Evolutionary conservation across 495 filamentous ascomycete species (phyloP), one percentile per base, ranked within the genome.

Genomic region (Aspergillus ostianus): DNA sequence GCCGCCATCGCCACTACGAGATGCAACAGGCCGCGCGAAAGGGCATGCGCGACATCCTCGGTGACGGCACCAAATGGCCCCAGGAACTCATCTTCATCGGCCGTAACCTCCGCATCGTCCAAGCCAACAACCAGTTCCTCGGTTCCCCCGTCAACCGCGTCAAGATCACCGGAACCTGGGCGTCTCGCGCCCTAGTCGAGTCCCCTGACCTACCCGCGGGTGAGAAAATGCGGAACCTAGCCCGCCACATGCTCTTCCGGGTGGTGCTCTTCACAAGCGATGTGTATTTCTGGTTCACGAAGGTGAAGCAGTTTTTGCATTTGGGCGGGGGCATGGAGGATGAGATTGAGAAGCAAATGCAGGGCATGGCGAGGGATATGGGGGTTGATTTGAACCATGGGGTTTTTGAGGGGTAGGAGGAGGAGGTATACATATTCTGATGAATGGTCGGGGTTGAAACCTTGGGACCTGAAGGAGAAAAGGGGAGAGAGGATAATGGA

Each of bases 41-140:
- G 66, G 90, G 88, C 19, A 85, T 97, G 70, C 86, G 88, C 58
- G 86, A 94, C 26, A 85, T 97, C 32, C 84, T 98, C 6, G 84
- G 85, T 29, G 91, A 98, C 70, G 92, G 97, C 68, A 88, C 87
- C 26, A 92, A 94, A 68, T 96, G 91, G 90, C 94, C 94, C 0
- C 86, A 87, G 56, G 91, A 97, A 65, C 87, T 98, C 51, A 85
- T 98, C 65, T 98, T 98, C 75, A 92, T 98, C 67, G 93, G 92
- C 2, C 85, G 94, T 6, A 97, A 97, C 69, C 84, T 98, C 78
- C 86, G 94, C 20, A 98, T 98, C 67, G 93, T 98, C 10, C 88
- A 90, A 70, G 86, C 78, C 0, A 90, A 90, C 68, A 90, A 90
- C 64, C 87, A 89, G 59, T 93, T 87, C 73, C 83, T 98, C 23